Evolutionary conservation across 2,329 filamentous ascomycete species (phyloP).

Genomic region (Aspergillus vadensis): DNA sequence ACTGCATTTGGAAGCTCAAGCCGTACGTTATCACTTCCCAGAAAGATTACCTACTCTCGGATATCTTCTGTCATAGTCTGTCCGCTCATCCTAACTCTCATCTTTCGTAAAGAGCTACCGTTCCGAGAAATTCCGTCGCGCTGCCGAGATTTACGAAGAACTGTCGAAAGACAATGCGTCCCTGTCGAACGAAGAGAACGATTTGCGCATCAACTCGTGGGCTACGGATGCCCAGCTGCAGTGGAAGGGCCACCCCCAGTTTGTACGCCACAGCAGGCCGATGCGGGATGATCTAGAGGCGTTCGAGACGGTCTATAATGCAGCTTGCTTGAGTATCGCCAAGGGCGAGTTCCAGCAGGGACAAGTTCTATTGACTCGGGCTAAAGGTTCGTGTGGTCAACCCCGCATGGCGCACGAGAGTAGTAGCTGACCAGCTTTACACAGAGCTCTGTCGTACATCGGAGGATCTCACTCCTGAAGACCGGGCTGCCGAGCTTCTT

Average conservation of each 20-base stretch:
- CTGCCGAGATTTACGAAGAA: conserved; percentile 57
- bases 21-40: conserved; percentile 43
- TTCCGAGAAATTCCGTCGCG: conserved; percentile 59
- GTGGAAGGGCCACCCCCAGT: conserved; percentile 57
- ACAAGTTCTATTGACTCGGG: conserved; percentile 60
- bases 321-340: conserved; percentile 64
- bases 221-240: conserved; percentile 64
- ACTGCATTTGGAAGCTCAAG: conserved; percentile 63
- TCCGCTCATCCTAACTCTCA: not conserved
- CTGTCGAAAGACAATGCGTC: conserved; percentile 46
- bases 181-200: conserved; percentile 56
- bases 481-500: conserved; percentile 61
- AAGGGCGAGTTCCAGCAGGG: conserved; percentile 60
- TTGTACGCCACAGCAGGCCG: conserved; percentile 56
- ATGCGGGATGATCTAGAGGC: conserved; percentile 62
- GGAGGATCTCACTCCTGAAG: conserved; percentile 61
- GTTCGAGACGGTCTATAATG: conserved; percentile 67
- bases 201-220: conserved; percentile 63
- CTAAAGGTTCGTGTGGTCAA: conserved; percentile 49
- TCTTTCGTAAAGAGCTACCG: conserved; percentile 50
- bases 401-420: not conserved
- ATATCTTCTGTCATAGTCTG: not conserved
- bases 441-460: conserved; percentile 60
- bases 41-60: not conserved
- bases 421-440: not conserved